Evolutionary conservation across 805 yeast species (phyloP).

Genomic region (Teunomyces stri): DNA sequence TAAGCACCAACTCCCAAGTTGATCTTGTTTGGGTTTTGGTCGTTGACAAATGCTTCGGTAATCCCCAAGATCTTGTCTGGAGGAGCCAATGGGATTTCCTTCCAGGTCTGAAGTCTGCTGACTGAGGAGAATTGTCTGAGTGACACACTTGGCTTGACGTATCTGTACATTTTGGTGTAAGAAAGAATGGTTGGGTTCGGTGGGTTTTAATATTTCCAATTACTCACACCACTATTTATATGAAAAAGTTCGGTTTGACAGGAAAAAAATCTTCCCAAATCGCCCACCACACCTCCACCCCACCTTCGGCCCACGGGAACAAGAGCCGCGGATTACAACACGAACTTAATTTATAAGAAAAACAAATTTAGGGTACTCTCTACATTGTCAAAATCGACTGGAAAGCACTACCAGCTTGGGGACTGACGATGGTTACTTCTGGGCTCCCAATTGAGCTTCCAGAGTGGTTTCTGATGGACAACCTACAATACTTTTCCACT

Average conservation of each 20-base stretch:
- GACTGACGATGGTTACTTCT: not conserved
- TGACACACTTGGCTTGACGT: constrained; percentile 7
- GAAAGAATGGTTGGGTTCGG: not conserved
- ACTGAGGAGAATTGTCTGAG: constrained; percentile 8
- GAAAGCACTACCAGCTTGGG: not conserved
- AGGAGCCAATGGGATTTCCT: constrained; percentile 52
- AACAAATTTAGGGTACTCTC: too few relatives aligned
- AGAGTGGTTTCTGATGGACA: not conserved
- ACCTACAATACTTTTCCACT: too few relatives aligned
- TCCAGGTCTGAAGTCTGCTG: constrained; percentile 10
- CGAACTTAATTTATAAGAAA: too few relatives aligned
- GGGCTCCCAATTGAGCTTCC: not conserved
- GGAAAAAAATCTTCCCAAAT: constrained; percentile 2
- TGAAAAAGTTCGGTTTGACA: constrained; percentile 2
- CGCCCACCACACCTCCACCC: constrained; percentile 4
- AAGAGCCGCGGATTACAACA: constrained; percentile 1
- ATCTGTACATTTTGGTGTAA: constrained; percentile 6
- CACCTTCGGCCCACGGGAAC: constrained; percentile 4
- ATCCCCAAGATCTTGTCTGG: constrained; percentile 87
- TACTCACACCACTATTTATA: constrained; percentile 4
- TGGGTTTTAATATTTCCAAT: too few relatives aligned
- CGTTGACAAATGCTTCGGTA: constrained; percentile 69
- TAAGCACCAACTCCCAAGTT: constrained; percentile 90
- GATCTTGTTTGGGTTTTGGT: constrained; percentile 54
- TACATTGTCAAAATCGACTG: too few relatives aligned